Base-by-base conservation (phyloP, 495 filamentous ascomycete genomes). In the Penicillium salamii region DNA sequence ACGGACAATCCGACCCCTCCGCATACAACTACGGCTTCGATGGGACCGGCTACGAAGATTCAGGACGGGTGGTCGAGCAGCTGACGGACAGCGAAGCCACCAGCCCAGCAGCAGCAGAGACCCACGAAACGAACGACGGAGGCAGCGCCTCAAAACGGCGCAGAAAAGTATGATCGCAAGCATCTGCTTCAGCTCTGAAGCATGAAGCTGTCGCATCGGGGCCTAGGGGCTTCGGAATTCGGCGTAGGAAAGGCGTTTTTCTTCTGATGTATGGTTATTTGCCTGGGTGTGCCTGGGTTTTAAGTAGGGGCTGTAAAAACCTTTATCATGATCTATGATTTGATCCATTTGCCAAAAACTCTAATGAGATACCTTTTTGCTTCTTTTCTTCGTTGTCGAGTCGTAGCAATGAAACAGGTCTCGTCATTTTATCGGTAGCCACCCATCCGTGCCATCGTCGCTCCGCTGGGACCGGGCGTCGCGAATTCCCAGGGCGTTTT, bases 81-180 rank as follows among this genome's bases (percentile, higher is more conserved):
- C 56, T 75, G 48, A 74, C 72, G 3, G 74, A 75, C 43, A 78
- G 74, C 46, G 74, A 76, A 54, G 41, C 66, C n/a, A 71, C 74
- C 6, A 78, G 74, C 51, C 74, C 74, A 5, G 52, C 64, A 15
- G 39, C 50, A 53, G 63, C 46, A 3, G 73, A 70, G 9, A 50
- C 38, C 7, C 11, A 35, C n/a, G 53, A 54, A 12, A 15, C 13
- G 8, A 47, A 61, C 8, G 53, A 52, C 41, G 62, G 56, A 26
- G 61, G 66, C 32, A 67, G 68, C 26, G 59, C 54, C 11, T 65
- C 41, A 12, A 75, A 75, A 49, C 59, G 71, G 20, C 67, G 71
- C 43, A 58, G 55, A 43, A 75, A 62, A 54, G 66, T 54, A 32
- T 74, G 55, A 71, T 46, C 35, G n/a, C n/a, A n/a, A n/a, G n/a